phyloP scores from a whole-genome alignment of 2,329 filamentous ascomycete species.

The Xylaria digitata region DNA sequence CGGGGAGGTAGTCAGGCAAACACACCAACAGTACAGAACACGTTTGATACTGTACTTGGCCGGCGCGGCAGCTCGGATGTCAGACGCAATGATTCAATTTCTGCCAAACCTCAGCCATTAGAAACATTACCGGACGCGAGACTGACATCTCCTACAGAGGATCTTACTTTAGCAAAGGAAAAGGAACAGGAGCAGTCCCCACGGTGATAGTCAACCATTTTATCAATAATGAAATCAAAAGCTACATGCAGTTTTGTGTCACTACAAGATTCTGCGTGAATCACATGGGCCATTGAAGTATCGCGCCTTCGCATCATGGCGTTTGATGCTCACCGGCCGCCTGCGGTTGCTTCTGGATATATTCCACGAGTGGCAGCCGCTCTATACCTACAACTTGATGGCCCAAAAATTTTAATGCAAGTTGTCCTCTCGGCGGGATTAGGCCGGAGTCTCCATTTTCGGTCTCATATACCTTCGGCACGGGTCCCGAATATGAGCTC shows the following conservation, averaged over 20 bases:
- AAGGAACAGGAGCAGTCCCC: conserved; percentile 29
- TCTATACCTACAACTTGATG: conserved; percentile 7
- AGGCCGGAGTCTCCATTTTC: conserved; percentile 4
- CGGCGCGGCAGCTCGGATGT: conserved; percentile 63
- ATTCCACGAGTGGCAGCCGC: conserved; percentile 1
- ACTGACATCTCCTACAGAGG: conserved; percentile 46
- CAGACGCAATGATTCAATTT: conserved; percentile 54
- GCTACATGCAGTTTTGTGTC: conserved; percentile 9
- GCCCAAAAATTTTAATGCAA: conserved; percentile 10
- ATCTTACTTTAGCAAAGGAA: conserved; percentile 38
- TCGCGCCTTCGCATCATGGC: background rate
- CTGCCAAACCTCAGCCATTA: conserved; percentile 52
- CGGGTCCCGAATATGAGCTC: conserved; percentile 8
- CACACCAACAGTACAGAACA: conserved; percentile 68
- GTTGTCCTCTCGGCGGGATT: background rate
- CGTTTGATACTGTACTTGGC: conserved; percentile 60
- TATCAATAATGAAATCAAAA: conserved; percentile 2
- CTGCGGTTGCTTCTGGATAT: background rate
- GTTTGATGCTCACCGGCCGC: background rate
- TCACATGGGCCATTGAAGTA: background rate
- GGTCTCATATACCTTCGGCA: background rate
- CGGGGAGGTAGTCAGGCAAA: conserved; percentile 75
- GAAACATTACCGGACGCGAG: conserved; percentile 56
- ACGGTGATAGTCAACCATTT: conserved; percentile 31
- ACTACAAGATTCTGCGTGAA: background rate